Conservation (phyloP, 2,329 filamentous ascomycete genomes). For the Talaromyces sp. region DNA sequence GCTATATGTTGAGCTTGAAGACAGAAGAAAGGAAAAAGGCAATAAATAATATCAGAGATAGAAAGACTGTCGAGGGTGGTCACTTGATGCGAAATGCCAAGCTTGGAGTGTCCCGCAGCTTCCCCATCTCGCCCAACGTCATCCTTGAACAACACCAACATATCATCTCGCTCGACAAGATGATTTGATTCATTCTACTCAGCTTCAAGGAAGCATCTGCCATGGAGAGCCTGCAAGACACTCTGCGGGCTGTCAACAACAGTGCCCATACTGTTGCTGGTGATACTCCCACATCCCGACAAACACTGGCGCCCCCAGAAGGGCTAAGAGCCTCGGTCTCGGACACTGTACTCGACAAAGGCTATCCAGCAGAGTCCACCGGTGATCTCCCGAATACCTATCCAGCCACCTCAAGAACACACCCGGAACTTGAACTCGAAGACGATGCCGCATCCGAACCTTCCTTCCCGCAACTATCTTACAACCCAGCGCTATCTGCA, state of each 20-base stretch:
- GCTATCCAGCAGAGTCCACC: not conserved
- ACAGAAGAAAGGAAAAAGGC: not conserved
- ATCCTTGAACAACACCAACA: not conserved
- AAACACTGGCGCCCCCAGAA: conserved; percentile 18
- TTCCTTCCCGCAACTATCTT: conserved; percentile 24
- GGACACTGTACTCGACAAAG: conserved; percentile 10
- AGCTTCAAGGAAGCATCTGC: not conserved
- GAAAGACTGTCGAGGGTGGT: not conserved
- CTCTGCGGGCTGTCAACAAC: conserved; percentile 27
- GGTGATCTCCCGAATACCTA: not conserved
- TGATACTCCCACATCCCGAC: conserved; percentile 22
- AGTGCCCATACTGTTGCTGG: conserved; percentile 23
- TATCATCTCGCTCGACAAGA: not conserved
- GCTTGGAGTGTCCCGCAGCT: conserved; percentile 1
- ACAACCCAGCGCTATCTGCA: conserved; percentile 30
- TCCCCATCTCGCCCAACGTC: not conserved
- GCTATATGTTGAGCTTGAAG: not conserved
- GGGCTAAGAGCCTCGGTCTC: conserved; percentile 11
- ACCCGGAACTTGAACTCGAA: not conserved
- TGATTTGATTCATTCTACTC: not conserved
- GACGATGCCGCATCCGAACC: conserved; percentile 6
- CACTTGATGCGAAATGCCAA: not conserved
- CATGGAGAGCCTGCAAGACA: conserved; percentile 43
- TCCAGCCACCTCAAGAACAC: not conserved
- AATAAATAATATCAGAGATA: not conserved